Base-by-base conservation (phyloP, 768 basidiomycete genomes). In the Tephrocybe sp. region DNA sequence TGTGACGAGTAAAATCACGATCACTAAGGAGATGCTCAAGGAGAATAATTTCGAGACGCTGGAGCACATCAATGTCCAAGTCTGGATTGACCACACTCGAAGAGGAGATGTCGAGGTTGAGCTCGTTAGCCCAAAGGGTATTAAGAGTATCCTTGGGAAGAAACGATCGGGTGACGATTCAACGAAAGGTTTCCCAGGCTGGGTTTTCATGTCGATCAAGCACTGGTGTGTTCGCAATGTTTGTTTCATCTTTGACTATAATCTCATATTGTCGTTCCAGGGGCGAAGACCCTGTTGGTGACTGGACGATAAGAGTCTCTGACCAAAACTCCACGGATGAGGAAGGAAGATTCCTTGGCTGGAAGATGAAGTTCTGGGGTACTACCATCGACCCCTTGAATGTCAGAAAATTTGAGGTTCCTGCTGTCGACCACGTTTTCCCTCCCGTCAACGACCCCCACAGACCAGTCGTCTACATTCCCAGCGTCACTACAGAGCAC, bases 171-270 rank as follows among this genome's bases (percentile, higher is more conserved):
- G 74, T 14, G 97, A 99, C 62, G 65, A 65, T 25, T 83, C 80
- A 9, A 67, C 63, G 6, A 77, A 74, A 11, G 96, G 97, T 3
- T 96, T 81, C 66, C 82, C 83, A 15, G 95, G 92, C 0, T 99
- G 97, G 97, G 86, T 82, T 8, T 99, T 99, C 68, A 98, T 97
- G 94, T 82, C 84, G 23, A 81, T 98, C 54, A 99, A 99, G 69
- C 97, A 99, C 61, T 99, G 97, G 95, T 96, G 50, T 64, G 85
- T 72, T 33, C 24, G 18, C 37, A 11, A 6, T 14, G 14, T 18
- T 26, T 20, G 24, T n/a, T n/a, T 18, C 3, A 43, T 32, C 26
- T 42, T 15, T 65, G 33, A 67, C 54, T 24, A 0, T 25, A 41
- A 34, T n/a, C 20, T 36, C 66, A 39, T 68, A 25, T 1, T 25